Base-by-base conservation (phyloP, 2,329 filamentous ascomycete species). In the Colletotrichum costaricense region DNA sequence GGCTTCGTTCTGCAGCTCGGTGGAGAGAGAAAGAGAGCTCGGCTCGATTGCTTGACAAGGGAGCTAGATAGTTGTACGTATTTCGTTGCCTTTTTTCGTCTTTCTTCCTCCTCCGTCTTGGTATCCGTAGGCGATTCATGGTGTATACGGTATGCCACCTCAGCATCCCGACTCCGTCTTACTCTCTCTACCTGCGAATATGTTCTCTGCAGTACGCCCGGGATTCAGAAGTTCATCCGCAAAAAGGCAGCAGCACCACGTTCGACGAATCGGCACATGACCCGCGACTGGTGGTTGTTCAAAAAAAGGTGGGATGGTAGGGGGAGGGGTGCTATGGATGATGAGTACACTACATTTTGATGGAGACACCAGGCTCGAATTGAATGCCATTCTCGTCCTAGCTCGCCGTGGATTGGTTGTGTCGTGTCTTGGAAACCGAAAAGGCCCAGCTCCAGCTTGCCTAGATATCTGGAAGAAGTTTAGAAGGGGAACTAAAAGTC, bases 301-400 rank as follows among this genome's bases (percentile, higher is more conserved):
- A 14, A 8, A 9, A 22, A 22, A 8, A 52, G n/a, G 30, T 19
- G 57, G 38, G 42, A 33, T 56, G 55, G 54, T 56, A 22, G 35
- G 33, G 57, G 59, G 49, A 11, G 58, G 60, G 16, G 28, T 55
- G 5, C 16, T 26, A 63, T 67, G 63, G 69, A 70, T 60, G 62
- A 70, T 66, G 46, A 58, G 49, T 38, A 72, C 14, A 58, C 35
- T 42, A 6, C 35, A 16, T 42, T 42, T 46, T 63, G 35, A 38
- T 58, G 57, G 14, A 35, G 24, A 26, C 63, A 38, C 35, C 35
- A 42, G 28, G 24, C 49, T 68, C 69, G 69, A 63, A 72, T 68
- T n/a, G 16, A 11, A 63, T 68, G 35, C 69, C 64, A n/a, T 33
- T 68, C 35, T 69, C 22, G 69, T 63, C 57, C 64, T 54, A 68